A percentile compares a stretch with the other conserved stretches of the same genome.
phyloP scores from a whole-genome alignment of 352 stramenopile species.

The Globisporangium echinulatum region DNA sequence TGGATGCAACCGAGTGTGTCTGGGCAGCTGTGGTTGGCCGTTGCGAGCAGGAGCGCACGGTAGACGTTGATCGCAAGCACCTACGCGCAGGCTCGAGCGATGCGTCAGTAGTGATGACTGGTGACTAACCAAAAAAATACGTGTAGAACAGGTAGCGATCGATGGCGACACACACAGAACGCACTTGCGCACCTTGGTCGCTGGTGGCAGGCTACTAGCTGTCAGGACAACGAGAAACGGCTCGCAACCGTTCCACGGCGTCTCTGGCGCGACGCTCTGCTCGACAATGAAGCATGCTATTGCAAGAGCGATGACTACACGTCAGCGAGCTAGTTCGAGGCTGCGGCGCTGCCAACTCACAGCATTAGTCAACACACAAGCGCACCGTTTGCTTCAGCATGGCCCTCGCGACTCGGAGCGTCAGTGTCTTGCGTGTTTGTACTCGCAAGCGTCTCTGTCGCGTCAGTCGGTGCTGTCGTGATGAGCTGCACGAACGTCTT shows the following conservation, averaged over 20 bases:
- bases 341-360: no score
- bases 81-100: not conserved
- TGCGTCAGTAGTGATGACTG: not conserved
- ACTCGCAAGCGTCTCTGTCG: not conserved
- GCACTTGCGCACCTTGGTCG: conserved; percentile 6
- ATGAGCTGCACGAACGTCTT: conserved; percentile 22
- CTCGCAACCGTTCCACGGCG: conserved; percentile 39
- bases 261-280: conserved; percentile 15
- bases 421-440: not conserved
- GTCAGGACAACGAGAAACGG: conserved; percentile 19
- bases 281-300: conserved; percentile 42
- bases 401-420: conserved; percentile 6
- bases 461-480: not conserved
- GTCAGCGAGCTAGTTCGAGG: not conserved
- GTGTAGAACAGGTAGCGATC: no score
- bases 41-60: conserved; percentile 11
- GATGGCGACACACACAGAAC: not conserved
- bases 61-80: conserved; percentile 21
- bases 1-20: conserved; percentile 21
- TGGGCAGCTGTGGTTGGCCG: not conserved
- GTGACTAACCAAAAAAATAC: no score
- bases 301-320: not conserved
- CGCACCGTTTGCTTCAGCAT: conserved; percentile 39
- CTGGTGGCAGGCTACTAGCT: not conserved
- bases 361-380: not conserved